Conservation (phyloP, 768 basidiomycete species). For the Hygrophoropsis aurantiaca region DNA sequence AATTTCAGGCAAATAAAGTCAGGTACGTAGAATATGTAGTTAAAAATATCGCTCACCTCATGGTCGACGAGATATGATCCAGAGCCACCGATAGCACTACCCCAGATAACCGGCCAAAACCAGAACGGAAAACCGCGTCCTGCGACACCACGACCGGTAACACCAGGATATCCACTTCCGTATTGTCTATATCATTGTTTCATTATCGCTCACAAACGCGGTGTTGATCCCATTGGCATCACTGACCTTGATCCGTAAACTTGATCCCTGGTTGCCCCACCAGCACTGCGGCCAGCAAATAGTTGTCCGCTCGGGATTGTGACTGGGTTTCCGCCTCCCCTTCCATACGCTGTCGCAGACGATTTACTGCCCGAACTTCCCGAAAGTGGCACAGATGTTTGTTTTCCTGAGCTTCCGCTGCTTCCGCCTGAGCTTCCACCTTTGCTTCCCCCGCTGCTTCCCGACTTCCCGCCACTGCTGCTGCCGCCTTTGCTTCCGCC, state of each 20-base stretch:
- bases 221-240: constrained; percentile 3
- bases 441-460: constrained; percentile 10
- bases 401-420: constrained; percentile 3
- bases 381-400: constrained; percentile 16
- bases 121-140: constrained; percentile 60
- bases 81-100: constrained; percentile 21
- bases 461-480: constrained; percentile 10
- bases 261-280: constrained; percentile 51
- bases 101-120: constrained; percentile 66
- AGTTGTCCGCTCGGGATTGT: constrained; percentile 44
- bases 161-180: constrained; percentile 65
- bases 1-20: constrained; percentile 14
- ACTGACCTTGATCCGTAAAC: constrained; percentile 46
- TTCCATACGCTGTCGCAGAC: constrained; percentile 31
- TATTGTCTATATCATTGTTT: constrained; percentile 39
- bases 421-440: constrained; percentile 3
- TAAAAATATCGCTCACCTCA: constrained; percentile 37
- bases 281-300: constrained; percentile 47
- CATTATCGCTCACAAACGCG: neutral
- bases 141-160: constrained; percentile 42
- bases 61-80: constrained; percentile 35
- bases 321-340: constrained; percentile 27
- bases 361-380: constrained; percentile 19
- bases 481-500: constrained; percentile 21
- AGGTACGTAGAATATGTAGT: neutral